Evolutionary conservation across 169 alveolate genomes (phyloP).

Genomic region (Plasmodium yoelii): DNA sequence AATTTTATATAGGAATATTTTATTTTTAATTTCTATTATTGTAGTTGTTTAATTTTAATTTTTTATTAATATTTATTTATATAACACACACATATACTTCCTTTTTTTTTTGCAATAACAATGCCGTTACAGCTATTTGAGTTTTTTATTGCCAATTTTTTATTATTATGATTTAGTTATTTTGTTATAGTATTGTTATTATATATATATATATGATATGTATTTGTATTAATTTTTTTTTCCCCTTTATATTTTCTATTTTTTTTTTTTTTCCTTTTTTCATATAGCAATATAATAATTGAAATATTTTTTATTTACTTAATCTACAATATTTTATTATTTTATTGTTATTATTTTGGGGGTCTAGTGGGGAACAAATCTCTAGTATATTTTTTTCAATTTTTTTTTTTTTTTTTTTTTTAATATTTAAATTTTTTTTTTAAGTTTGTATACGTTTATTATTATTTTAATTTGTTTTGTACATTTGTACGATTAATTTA

Average conservation of each 20-base stretch:
- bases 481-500: constrained; percentile 2
- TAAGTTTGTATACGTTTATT: neutral
- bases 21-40: no score
- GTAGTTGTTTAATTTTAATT: no score
- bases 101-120: no score
- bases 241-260: neutral
- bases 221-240: constrained; percentile 1
- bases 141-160: no score
- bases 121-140: no score
- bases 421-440: neutral
- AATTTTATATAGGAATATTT: no score
- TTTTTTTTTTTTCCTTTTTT: neutral
- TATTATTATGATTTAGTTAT: no score
- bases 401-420: no score
- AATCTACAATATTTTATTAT: neutral
- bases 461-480: neutral
- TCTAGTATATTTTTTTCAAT: no score
- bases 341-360: neutral
- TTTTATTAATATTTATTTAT: no score
- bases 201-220: neutral
- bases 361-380: neutral
- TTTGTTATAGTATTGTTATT: neutral
- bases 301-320: constrained; percentile 15
- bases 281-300: neutral
- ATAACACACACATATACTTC: no score